These are phyloP conservation scores for Phytophthora quininea DNA, from an alignment of 352 stramenopile species.

Conservation along the genomic window DNA sequence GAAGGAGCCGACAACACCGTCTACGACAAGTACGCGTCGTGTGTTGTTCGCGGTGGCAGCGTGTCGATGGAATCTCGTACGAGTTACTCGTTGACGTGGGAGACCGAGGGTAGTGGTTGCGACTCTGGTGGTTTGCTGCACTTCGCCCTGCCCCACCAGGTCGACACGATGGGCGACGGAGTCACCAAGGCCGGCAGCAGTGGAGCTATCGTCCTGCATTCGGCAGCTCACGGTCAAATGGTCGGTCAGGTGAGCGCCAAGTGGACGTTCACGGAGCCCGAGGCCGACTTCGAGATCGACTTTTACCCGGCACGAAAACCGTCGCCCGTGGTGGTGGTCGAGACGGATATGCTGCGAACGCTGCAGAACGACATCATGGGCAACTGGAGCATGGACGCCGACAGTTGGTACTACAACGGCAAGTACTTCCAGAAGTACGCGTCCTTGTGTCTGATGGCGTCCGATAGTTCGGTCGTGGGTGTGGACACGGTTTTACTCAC, in stretches of 20 bases:
- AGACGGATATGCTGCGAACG: slow-evolving; percentile 40
- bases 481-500: slow-evolving; percentile 44
- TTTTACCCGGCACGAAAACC: slow-evolving; percentile 49
- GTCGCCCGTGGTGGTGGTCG: slow-evolving; percentile 19
- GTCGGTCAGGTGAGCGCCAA: slow-evolving; percentile 28
- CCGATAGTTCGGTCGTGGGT: slow-evolving; percentile 42
- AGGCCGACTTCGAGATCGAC: slow-evolving; percentile 44
- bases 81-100: slow-evolving; percentile 67
- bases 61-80: slow-evolving; percentile 65
- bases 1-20: slow-evolving; percentile 38
- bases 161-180: slow-evolving; percentile 34
- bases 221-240: slow-evolving; percentile 54
- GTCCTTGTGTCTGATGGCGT: slow-evolving; percentile 63
- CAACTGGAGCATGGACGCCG: slow-evolving; percentile 43
- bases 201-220: slow-evolving; percentile 41
- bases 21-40: slow-evolving; percentile 65
- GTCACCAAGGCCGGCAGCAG: slow-evolving; percentile 16
- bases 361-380: slow-evolving; percentile 52
- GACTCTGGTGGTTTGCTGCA: slow-evolving; percentile 46
- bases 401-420: slow-evolving; percentile 71
- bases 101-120: slow-evolving; percentile 49
- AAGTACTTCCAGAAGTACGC: slow-evolving; percentile 76
- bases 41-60: slow-evolving; percentile 56
- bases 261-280: slow-evolving; percentile 50
- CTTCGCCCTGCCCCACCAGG: slow-evolving; percentile 61